Evolutionary conservation across 176 grass and related monocot species (phyloP).

Genomic region (Carex pumila): DNA sequence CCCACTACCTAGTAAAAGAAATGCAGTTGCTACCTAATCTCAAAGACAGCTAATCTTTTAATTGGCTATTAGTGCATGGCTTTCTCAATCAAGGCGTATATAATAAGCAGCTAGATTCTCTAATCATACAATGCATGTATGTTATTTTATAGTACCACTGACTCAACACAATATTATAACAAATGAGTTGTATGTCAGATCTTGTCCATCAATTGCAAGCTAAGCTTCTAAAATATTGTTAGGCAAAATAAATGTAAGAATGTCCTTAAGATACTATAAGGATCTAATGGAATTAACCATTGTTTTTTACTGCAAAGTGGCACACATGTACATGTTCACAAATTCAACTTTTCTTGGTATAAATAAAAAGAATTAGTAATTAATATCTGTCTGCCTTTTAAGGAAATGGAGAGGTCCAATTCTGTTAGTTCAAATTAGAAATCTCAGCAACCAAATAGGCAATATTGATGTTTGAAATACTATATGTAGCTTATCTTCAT

Average conservation of each 20-base stretch:
- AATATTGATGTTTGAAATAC: not conserved
- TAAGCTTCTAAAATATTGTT: slow-evolving; percentile 22
- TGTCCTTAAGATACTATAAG: slow-evolving; percentile 18
- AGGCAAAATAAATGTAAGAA: slow-evolving; percentile 11
- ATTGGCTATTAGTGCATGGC: slow-evolving; percentile 19
- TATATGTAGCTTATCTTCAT: too few species aligned
- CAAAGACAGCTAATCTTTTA: slow-evolving; percentile 23
- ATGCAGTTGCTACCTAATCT: slow-evolving; percentile 9
- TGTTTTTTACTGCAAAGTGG: slow-evolving; percentile 15
- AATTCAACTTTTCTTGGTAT: slow-evolving; percentile 5
- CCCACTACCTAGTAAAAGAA: slow-evolving; percentile 13
- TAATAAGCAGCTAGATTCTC: slow-evolving; percentile 28
- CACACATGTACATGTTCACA: not conserved
- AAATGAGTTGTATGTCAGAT: slow-evolving; percentile 23
- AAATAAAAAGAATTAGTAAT: not conserved
- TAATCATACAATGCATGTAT: slow-evolving; percentile 21
- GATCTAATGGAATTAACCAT: slow-evolving; percentile 20
- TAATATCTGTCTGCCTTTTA: not conserved
- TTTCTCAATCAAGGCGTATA: slow-evolving; percentile 26
- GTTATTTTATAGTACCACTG: slow-evolving; percentile 9
- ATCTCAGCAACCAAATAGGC: not conserved
- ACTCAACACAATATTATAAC: slow-evolving; percentile 14
- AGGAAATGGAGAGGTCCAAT: not conserved
- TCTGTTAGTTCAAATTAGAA: slow-evolving; percentile 1
- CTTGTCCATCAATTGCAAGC: slow-evolving; percentile 2